These are phyloP conservation scores for Westerdykella sp. DNA, from an alignment of 2,329 filamentous ascomycete genomes.

Conservation along the genomic window DNA sequence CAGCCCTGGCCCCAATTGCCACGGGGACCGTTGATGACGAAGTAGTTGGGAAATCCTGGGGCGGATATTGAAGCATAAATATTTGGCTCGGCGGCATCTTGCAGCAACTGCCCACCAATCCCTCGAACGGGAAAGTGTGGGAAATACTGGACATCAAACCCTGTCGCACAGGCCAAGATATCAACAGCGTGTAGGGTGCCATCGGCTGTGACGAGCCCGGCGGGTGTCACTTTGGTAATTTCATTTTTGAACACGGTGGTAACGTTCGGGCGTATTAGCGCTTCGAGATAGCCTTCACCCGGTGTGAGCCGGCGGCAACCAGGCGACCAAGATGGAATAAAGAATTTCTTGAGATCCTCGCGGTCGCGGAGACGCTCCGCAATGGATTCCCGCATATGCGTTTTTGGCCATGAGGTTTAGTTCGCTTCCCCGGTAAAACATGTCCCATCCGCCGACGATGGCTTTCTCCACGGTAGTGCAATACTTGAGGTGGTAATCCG, in stretches of 20 bases:
- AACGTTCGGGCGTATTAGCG: conserved; percentile 43
- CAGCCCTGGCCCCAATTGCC: conserved; percentile 4
- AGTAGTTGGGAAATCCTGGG: conserved; percentile 6
- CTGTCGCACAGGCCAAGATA: conserved; percentile 7
- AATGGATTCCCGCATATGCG: conserved; percentile 21
- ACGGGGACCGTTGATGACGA: conserved; percentile 2
- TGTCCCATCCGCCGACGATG: conserved; percentile 18
- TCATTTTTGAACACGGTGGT: conserved; percentile 1
- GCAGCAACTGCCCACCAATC: neutral
- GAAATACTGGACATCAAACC: conserved; percentile 4
- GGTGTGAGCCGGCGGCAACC: conserved; percentile 3
- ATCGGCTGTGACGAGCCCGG: conserved; percentile 1
- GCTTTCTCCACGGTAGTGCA: conserved; percentile 24
- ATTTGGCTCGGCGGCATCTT: conserved; percentile 2
- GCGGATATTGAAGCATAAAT: conserved; percentile 2
- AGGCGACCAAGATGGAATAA: conserved; percentile 2
- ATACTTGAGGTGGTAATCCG: conserved; percentile 35
- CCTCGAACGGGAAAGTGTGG: conserved; percentile 2
- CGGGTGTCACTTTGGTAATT: conserved; percentile 3
- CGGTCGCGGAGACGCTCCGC: conserved; percentile 1
- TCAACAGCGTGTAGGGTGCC: conserved; percentile 8
- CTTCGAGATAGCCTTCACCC: conserved; percentile 62
- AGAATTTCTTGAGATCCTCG: conserved; percentile 1
- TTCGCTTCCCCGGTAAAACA: conserved; percentile 30
- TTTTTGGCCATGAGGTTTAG: neutral